phyloP scores from a whole-genome alignment of 73 alveolate species.

The Paramecium pentaurelia region DNA sequence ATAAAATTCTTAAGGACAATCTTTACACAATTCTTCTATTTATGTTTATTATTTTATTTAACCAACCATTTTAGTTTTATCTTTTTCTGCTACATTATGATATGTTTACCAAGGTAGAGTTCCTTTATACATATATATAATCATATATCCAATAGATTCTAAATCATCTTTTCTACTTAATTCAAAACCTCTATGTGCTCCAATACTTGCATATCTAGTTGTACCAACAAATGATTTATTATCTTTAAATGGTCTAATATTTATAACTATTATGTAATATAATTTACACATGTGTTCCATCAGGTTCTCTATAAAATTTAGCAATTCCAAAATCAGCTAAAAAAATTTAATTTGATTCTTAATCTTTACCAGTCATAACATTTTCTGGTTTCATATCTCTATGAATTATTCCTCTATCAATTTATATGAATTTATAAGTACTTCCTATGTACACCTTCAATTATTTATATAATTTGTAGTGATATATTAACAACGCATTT shows the following conservation, averaged over 20 bases:
- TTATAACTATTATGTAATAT: background rate
- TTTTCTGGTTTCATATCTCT: conserved; percentile 49
- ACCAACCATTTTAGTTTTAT: conserved; percentile 84
- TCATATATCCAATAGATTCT: conserved; percentile 79
- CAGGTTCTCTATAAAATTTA: conserved; percentile 72
- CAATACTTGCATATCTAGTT: conserved; percentile 74
- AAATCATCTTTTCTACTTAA: conserved; percentile 83
- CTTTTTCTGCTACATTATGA: conserved; percentile 84
- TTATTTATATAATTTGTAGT: background rate
- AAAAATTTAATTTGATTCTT: conserved; percentile 58
- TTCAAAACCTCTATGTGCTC: conserved; percentile 84
- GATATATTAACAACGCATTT: conserved; percentile 48
- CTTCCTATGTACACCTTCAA: conserved; percentile 52
- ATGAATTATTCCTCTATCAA: conserved; percentile 30
- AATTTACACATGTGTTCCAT: conserved; percentile 57
- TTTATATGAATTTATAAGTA: background rate
- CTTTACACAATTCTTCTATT: conserved; percentile 82
- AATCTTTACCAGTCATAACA: conserved; percentile 23
- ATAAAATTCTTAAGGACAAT: conserved; percentile 51
- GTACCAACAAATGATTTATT: conserved; percentile 70
- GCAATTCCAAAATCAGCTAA: conserved; percentile 95
- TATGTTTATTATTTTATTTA: conserved; percentile 81
- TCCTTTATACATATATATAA: conserved; percentile 69
- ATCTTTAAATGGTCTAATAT: background rate
- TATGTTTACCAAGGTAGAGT: conserved; percentile 94